phyloP scores from a whole-genome alignment of 371 early-diverging fungal genomes.

The Haplosporangium sp. region DNA sequence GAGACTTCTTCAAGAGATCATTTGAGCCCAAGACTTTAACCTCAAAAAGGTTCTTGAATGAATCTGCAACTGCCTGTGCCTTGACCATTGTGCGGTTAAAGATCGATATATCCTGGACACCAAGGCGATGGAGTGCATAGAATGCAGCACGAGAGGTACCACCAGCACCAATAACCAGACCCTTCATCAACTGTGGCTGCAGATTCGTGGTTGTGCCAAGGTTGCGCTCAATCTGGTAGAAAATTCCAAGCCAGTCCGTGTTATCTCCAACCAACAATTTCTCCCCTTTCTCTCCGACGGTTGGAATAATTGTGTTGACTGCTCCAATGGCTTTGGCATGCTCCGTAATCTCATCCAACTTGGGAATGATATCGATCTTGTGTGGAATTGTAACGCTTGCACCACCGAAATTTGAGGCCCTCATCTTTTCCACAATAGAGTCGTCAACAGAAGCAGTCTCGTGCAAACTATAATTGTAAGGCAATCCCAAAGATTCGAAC shows the following conservation, averaged over 20 bases:
- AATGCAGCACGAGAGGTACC: constrained; percentile 96
- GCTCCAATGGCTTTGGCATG: constrained; percentile 91
- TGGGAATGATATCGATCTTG: constrained; percentile 85
- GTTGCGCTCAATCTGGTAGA: constrained; percentile 67
- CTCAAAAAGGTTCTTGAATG: constrained; percentile 70
- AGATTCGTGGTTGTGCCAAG: constrained; percentile 46
- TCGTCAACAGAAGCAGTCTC: constrained; percentile 75
- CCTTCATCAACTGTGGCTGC: constrained; percentile 38
- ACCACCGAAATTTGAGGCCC: constrained; percentile 87
- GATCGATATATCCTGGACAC: constrained; percentile 74
- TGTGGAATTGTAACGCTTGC: constrained; percentile 96
- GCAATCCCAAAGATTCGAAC: constrained; percentile 87
- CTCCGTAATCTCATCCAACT: constrained; percentile 77
- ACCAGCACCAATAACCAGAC: constrained; percentile 96
- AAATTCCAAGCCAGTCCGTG: constrained; percentile 95
- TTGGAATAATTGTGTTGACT: constrained; percentile 85
- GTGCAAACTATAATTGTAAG: constrained; percentile 79
- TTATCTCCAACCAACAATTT: constrained; percentile 86
- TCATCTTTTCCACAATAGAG: constrained; percentile 69
- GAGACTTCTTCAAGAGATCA: constrained; percentile 34
- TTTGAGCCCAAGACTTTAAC: constrained; percentile 54
- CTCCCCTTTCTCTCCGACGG: constrained; percentile 53
- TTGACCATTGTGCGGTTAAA: constrained; percentile 91
- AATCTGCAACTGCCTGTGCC: constrained; percentile 76
- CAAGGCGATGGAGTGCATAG: constrained; percentile 85